phyloP scores from a whole-genome alignment of 129 eudicot genomes.

The Dittrichia graveolens region DNA sequence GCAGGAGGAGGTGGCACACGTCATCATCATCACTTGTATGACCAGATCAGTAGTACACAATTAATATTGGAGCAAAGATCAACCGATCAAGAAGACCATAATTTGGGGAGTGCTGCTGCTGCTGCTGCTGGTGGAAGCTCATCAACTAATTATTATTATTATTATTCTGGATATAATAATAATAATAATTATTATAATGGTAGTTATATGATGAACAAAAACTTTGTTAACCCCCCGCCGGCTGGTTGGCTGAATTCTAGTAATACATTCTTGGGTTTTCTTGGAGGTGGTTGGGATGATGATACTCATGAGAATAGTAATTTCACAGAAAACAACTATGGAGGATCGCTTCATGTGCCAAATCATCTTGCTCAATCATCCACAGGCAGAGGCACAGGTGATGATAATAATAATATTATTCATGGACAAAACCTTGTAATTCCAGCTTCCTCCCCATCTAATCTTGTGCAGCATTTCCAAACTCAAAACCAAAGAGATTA shows the following conservation, averaged over 20 bases:
- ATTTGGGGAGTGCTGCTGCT: conserved; percentile 24
- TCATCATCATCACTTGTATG: conserved; percentile 28
- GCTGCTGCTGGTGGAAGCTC: conserved; percentile 19
- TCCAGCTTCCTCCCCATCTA: conserved; percentile 22
- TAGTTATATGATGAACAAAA: not conserved
- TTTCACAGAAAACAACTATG: conserved; percentile 36
- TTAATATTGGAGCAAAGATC: conserved; percentile 19
- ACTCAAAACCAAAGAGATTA: conserved; percentile 36
- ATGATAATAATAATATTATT: not conserved
- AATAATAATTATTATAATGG: not conserved
- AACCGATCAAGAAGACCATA: conserved; percentile 21
- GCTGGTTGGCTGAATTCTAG: conserved; percentile 42
- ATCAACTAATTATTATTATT: not conserved
- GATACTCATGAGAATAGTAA: not conserved
- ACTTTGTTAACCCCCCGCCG: conserved; percentile 32
- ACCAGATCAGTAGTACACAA: conserved; percentile 19
- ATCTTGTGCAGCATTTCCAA: conserved; percentile 33
- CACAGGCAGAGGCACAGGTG: conserved; percentile 10
- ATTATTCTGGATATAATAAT: conserved; percentile 26
- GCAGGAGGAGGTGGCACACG: too few species aligned
- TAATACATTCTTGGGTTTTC: conserved; percentile 29
- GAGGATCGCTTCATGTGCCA: conserved; percentile 9
- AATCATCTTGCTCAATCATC: conserved; percentile 21
- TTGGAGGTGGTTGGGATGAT: conserved; percentile 46
- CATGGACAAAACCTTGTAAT: conserved; percentile 31